Conservation (phyloP, 106 monocot genomes). For the Phalaenopsis equestris region DNA sequence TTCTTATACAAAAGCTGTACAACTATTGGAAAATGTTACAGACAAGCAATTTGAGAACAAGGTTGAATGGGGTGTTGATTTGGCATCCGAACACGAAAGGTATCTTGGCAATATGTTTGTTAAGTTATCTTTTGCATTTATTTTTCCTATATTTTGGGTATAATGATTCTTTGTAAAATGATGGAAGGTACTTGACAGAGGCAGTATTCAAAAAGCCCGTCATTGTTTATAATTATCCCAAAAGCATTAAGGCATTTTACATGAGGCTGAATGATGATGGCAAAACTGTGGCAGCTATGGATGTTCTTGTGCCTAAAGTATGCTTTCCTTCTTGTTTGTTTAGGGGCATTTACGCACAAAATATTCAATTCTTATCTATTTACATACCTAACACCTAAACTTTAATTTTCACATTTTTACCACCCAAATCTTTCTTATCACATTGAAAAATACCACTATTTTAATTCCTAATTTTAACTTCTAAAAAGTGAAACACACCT, state of each 20-base stretch:
- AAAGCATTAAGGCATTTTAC: slow-evolving; percentile 72
- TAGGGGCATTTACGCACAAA: too few species aligned
- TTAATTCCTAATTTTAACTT: too few species aligned
- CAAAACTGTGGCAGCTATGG: slow-evolving; percentile 75
- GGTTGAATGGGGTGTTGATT: slow-evolving; percentile 65
- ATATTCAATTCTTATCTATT: too few species aligned
- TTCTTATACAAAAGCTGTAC: slow-evolving; percentile 54
- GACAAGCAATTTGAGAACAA: slow-evolving; percentile 66
- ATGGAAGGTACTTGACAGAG: slow-evolving; percentile 66
- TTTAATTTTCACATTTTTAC: too few species aligned
- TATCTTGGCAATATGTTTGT: background rate
- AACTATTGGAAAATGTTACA: slow-evolving; percentile 40
- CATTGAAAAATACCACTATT: too few species aligned
- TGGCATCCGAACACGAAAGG: slow-evolving; percentile 35
- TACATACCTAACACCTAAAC: too few species aligned
- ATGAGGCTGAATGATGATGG: slow-evolving; percentile 70
- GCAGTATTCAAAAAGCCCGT: slow-evolving; percentile 71
- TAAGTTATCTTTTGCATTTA: background rate
- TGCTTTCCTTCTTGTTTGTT: background rate
- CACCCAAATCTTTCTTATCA: too few species aligned
- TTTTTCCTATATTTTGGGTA: background rate
- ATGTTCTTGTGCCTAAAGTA: slow-evolving; percentile 84
- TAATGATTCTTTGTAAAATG: slow-evolving; percentile 11
- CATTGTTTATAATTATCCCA: slow-evolving; percentile 76
- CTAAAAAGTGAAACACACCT: too few species aligned